Evolutionary conservation across 2,329 filamentous ascomycete genomes (phyloP).

Genomic region (Lasiodiplodia sp.): DNA sequence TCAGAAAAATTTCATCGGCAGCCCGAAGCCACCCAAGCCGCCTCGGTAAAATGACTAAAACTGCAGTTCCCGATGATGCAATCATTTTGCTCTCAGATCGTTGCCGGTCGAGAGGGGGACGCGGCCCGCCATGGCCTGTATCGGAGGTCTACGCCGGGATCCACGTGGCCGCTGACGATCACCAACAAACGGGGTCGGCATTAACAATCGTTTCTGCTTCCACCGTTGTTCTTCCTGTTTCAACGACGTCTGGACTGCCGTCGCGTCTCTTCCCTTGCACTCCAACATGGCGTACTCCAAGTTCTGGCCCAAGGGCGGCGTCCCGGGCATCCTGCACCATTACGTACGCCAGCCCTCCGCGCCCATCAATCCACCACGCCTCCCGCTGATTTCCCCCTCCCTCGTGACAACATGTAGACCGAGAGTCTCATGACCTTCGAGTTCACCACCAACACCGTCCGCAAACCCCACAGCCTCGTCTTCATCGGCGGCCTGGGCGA

Average conservation of each 20-base stretch:
- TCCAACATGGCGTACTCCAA: constrained; percentile 32
- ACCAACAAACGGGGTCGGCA: background rate
- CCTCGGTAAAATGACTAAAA: background rate
- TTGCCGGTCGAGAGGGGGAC: too few relatives aligned
- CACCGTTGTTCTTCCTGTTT: background rate
- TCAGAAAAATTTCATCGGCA: background rate
- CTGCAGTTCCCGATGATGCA: background rate
- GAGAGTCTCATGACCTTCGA: constrained; percentile 51
- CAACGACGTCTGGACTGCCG: constrained; percentile 31
- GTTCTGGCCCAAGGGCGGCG: constrained; percentile 40
- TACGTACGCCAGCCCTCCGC: constrained; percentile 32
- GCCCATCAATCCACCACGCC: background rate
- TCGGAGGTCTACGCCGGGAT: too few relatives aligned
- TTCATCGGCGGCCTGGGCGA: constrained; percentile 39
- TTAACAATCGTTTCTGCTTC: background rate
- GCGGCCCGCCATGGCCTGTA: too few relatives aligned
- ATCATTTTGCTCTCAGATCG: too few relatives aligned
- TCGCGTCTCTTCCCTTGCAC: constrained; percentile 1
- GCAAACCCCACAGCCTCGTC: constrained; percentile 38
- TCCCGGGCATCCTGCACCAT: constrained; percentile 39
- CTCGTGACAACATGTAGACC: constrained; percentile 39
- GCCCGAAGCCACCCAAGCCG: background rate
- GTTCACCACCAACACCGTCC: constrained; percentile 41
- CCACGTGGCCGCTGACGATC: background rate
- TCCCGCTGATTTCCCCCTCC: constrained; percentile 33